Percentiles rank a stretch among this genome's conserved stretches.
phyloP scores from a whole-genome alignment of 352 stramenopile species.

The Poterioochromonas sp. region DNA sequence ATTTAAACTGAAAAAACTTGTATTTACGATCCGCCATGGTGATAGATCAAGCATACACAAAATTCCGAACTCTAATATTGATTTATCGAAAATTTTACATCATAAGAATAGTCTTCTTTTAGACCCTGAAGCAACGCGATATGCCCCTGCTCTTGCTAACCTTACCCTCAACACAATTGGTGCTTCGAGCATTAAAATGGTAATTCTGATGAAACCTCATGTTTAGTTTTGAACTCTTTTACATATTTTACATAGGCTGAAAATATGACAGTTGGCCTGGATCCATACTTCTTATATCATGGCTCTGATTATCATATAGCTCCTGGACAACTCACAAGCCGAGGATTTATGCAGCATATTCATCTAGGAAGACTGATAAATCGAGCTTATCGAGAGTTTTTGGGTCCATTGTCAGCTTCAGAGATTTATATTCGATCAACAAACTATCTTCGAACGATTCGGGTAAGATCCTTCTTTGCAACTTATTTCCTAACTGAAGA shows the following conservation, averaged over 20 bases:
- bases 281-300: neutral
- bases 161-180: neutral
- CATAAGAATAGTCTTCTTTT: neutral
- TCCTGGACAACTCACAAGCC: neutral
- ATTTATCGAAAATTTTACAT: neutral
- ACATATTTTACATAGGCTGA: neutral
- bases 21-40: conserved; percentile 1
- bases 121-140: neutral
- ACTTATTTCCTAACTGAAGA: neutral
- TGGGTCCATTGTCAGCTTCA: neutral
- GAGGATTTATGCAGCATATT: conserved; percentile 12
- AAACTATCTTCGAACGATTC: conserved; percentile 3
- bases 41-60: neutral
- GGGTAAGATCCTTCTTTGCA: neutral
- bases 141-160: neutral
- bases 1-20: neutral
- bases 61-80: neutral
- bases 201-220: neutral
- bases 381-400: neutral
- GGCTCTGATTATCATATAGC: neutral
- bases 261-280: neutral
- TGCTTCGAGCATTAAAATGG: neutral
- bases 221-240: neutral
- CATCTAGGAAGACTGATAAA: neutral
- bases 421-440: conserved; percentile 2